Evolutionary conservation across 2,329 filamentous ascomycete species (phyloP).

Genomic region (Paramyrothecium sp.): DNA sequence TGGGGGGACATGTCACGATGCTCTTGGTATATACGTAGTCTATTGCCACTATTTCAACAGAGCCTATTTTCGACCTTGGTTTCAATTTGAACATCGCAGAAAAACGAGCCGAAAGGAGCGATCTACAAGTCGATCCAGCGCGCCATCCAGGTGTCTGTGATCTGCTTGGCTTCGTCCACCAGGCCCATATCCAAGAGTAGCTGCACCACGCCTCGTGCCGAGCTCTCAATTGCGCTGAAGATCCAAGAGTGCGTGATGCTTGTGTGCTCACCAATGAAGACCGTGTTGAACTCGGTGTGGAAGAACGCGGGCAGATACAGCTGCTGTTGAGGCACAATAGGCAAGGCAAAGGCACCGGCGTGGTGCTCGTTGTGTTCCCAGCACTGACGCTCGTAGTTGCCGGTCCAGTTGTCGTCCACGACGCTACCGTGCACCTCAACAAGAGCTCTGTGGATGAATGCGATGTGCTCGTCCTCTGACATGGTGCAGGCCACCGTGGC

Average conservation of each 20-base stretch:
- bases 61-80: too few species aligned
- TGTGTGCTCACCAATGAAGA: conserved; percentile 30
- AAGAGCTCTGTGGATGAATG: conserved; percentile 13
- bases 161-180: conserved; percentile 59
- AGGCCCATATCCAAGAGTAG: conserved; percentile 52
- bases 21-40: too few species aligned
- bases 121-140: conserved; percentile 41
- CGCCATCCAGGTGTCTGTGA: conserved; percentile 59
- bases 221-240: conserved; percentile 49
- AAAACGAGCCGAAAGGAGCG: not conserved
- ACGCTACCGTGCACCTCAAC: conserved; percentile 26
- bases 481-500: conserved; percentile 13
- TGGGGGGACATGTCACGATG: too few species aligned
- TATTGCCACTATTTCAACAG: too few species aligned
- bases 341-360: conserved; percentile 53
- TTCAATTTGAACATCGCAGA: too few species aligned
- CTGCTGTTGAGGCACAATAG: conserved; percentile 53
- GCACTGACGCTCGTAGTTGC: conserved; percentile 55
- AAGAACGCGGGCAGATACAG: conserved; percentile 61
- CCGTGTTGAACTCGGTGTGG: conserved; percentile 49
- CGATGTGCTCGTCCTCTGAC: conserved; percentile 17
- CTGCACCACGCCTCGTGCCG: conserved; percentile 54
- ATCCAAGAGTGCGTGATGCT: conserved; percentile 60
- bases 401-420: conserved; percentile 55
- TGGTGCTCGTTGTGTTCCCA: conserved; percentile 57